Conservation (phyloP, 345 rosid species). For the Citrus sp. region DNA sequence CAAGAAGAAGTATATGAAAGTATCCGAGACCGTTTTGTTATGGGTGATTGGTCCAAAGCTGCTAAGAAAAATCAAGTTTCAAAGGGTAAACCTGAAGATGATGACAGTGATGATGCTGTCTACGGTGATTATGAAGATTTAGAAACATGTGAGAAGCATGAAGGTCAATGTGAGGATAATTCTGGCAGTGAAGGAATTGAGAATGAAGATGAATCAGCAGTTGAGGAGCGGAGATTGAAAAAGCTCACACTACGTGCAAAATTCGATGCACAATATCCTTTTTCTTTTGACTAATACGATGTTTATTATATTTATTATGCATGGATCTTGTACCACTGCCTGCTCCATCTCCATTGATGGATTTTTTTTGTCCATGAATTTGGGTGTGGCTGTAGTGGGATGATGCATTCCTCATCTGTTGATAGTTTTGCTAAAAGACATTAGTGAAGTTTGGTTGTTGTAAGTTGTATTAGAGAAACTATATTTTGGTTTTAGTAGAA, state of each 20-base stretch:
- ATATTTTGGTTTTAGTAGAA: neutral
- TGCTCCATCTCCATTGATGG: too few species aligned
- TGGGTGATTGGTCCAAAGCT: conserved; percentile 83
- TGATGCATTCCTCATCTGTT: too few species aligned
- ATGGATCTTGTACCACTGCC: too few species aligned
- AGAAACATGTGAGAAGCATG: conserved; percentile 70
- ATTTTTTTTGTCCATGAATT: neutral
- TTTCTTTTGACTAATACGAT: too few species aligned
- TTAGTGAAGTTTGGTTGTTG: neutral
- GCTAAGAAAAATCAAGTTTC: conserved; percentile 50
- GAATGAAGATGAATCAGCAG: conserved; percentile 20
- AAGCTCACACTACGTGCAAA: too few species aligned
- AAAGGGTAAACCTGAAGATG: conserved; percentile 34
- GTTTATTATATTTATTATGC: too few species aligned
- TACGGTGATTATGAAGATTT: conserved; percentile 91
- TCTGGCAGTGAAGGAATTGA: conserved; percentile 25
- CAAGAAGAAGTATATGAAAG: conserved; percentile 58
- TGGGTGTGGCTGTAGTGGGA: too few species aligned
- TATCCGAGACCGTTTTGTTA: conserved; percentile 83
- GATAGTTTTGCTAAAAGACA: too few species aligned
- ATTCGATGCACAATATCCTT: too few species aligned
- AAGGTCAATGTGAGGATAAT: conserved; percentile 27
- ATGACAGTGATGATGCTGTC: conserved; percentile 45
- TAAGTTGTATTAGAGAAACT: neutral
- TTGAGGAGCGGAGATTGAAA: too few species aligned